Evolutionary conservation across 768 basidiomycete genomes (phyloP).

Genomic region (Phlegmacium glaucopus): DNA sequence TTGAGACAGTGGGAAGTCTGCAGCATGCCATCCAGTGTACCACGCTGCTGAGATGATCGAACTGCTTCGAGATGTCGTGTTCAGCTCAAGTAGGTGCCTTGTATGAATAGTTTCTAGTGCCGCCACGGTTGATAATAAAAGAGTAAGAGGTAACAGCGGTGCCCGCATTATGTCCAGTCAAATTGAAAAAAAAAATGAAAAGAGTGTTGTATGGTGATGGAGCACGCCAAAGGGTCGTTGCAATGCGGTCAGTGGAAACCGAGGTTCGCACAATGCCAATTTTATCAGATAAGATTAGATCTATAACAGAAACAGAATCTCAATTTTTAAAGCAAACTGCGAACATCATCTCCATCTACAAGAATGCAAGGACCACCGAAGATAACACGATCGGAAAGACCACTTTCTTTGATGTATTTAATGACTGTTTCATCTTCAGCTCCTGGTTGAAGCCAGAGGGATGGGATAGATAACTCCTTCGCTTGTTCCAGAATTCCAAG

Average conservation of each 20-base stretch:
- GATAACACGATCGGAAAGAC: conserved; percentile 64
- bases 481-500: conserved; percentile 63
- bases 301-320: not conserved
- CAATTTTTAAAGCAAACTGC: conserved; percentile 15
- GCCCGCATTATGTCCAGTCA: not conserved
- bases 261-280: no score
- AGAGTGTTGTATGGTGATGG: not conserved
- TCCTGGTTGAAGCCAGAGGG: conserved; percentile 89
- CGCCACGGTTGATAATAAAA: conserved; percentile 8
- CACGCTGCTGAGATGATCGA: conserved; percentile 35
- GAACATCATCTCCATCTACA: conserved; percentile 63
- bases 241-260: no score
- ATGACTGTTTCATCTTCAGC: conserved; percentile 68
- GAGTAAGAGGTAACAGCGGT: conserved; percentile 7
- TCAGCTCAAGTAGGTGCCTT: not conserved
- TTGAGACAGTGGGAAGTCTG: conserved; percentile 37
- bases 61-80: conserved; percentile 12
- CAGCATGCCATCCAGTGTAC: conserved; percentile 47
- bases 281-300: not conserved
- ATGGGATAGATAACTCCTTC: conserved; percentile 64
- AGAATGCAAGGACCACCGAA: conserved; percentile 83
- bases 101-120: conserved; percentile 9
- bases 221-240: not conserved
- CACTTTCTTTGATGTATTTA: conserved; percentile 62
- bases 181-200: not conserved